Percentiles rank a stretch among this genome's conserved stretches.
Evolutionary conservation across 2,329 filamentous ascomycete genomes (phyloP).

Genomic region (Claviceps sp.): DNA sequence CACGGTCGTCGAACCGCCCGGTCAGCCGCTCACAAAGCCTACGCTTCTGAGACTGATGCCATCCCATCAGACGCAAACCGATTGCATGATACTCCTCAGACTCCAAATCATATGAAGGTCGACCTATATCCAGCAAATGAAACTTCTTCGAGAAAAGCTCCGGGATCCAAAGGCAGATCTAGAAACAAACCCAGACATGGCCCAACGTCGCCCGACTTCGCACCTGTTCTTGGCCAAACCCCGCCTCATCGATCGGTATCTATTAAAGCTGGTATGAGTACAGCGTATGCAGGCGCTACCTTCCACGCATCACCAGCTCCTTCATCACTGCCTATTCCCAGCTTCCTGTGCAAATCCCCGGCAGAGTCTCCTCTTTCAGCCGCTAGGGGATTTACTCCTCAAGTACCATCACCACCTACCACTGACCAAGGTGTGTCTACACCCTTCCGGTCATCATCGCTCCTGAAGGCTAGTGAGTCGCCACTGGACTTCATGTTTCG

Average conservation of each 20-base stretch:
- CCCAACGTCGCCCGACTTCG: slow-evolving; percentile 27
- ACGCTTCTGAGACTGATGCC: slow-evolving; percentile 45
- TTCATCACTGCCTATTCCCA: slow-evolving; percentile 79
- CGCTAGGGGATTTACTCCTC: slow-evolving; percentile 19
- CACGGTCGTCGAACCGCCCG: slow-evolving; percentile 28
- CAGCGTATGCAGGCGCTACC: slow-evolving; percentile 79
- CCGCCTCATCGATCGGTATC: slow-evolving; percentile 26
- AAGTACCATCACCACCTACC: slow-evolving; percentile 37
- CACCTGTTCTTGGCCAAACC: slow-evolving; percentile 29
- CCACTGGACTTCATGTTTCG: slow-evolving; percentile 86
- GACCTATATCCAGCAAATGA: slow-evolving; percentile 20
- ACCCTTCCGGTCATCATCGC: slow-evolving; percentile 24
- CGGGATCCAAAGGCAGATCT: slow-evolving; percentile 17
- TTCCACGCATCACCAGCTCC: slow-evolving; percentile 93
- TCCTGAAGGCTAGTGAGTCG: slow-evolving; percentile 40
- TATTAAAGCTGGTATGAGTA: slow-evolving; percentile 31
- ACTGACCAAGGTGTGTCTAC: slow-evolving; percentile 38
- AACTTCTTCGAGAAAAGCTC: slow-evolving; percentile 14
- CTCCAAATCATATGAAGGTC: slow-evolving; percentile 31
- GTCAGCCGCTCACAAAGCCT: slow-evolving; percentile 35
- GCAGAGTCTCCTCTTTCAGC: slow-evolving; percentile 42
- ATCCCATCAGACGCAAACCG: slow-evolving; percentile 18
- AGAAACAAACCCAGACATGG: slow-evolving; percentile 16
- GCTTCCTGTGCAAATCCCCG: slow-evolving; percentile 65
- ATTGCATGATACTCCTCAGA: slow-evolving; percentile 25